These are phyloP conservation scores for Phaffomyces opuntiae DNA, from an alignment of 805 yeast species.

Conservation along the genomic window DNA sequence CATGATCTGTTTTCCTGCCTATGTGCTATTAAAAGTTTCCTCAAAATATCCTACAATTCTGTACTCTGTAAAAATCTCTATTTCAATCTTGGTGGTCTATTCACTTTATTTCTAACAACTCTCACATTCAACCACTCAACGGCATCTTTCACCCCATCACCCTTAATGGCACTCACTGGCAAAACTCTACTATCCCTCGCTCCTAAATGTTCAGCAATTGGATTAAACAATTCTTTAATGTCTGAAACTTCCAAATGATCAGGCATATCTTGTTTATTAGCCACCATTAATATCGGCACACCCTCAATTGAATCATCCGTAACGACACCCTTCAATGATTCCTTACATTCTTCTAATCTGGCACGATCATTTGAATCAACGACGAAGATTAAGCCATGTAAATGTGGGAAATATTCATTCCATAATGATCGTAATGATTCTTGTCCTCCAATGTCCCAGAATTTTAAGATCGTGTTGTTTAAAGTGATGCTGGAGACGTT, in stretches of 20 bases:
- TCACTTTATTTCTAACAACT: conserved; percentile 39
- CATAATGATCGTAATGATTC: conserved; percentile 77
- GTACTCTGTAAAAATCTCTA: background rate
- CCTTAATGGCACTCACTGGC: conserved; percentile 78
- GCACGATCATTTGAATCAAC: conserved; percentile 87
- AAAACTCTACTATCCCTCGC: conserved; percentile 89
- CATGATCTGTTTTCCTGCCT: too few species aligned
- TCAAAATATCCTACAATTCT: background rate
- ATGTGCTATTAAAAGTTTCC: background rate
- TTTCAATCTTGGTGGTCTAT: conserved; percentile 29
- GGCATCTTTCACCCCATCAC: conserved; percentile 78
- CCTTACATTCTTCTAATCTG: conserved; percentile 76
- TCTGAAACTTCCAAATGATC: conserved; percentile 68
- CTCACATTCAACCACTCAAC: conserved; percentile 83
- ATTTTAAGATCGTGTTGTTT: conserved; percentile 42
- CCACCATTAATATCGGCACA: conserved; percentile 88
- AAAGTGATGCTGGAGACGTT: conserved; percentile 46
- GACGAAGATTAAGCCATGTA: conserved; percentile 89
- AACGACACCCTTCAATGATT: conserved; percentile 49
- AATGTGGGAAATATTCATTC: conserved; percentile 76
- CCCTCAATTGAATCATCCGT: conserved; percentile 59
- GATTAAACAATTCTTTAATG: conserved; percentile 76
- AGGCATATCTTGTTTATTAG: conserved; percentile 84
- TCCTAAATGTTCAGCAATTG: conserved; percentile 73
- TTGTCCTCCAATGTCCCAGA: conserved; percentile 98